Percentiles rank a stretch among this genome's conserved stretches.
phyloP scores from a whole-genome alignment of 768 basidiomycete genomes.

The Termitomyces sp. region DNA sequence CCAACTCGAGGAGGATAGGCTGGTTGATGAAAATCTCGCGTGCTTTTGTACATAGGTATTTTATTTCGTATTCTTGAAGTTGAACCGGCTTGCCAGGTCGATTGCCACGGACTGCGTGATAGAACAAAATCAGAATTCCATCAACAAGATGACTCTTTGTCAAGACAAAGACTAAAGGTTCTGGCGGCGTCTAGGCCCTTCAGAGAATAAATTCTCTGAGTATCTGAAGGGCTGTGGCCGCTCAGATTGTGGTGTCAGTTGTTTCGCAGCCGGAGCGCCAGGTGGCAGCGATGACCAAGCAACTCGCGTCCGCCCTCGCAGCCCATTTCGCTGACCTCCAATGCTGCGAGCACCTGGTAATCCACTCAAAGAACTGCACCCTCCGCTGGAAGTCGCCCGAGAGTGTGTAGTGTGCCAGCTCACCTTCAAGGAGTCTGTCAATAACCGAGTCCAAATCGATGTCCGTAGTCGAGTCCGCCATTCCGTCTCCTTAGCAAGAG shows the following conservation, averaged over 20 bases:
- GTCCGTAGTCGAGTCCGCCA: constrained; percentile 82
- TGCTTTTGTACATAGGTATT: constrained; percentile 97
- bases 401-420: constrained; percentile 25
- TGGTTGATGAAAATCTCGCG: constrained; percentile 99
- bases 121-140: constrained; percentile 13
- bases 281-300: constrained; percentile 10
- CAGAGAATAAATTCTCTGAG: neutral
- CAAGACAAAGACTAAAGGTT: neutral
- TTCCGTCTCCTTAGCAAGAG: constrained; percentile 23
- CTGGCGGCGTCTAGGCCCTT: neutral
- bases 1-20: constrained; percentile 94
- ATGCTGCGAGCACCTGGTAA: neutral
- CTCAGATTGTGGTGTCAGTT: neutral
- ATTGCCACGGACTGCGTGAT: constrained; percentile 84
- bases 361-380: neutral
- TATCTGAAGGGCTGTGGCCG: neutral
- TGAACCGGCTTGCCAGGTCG: constrained; percentile 98
- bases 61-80: constrained; percentile 98
- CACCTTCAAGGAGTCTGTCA: constrained; percentile 96
- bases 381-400: neutral
- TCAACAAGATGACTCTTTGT: constrained; percentile 4
- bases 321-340: neutral
- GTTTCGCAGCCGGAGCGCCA: constrained; percentile 3
- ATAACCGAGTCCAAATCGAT: constrained; percentile 99
- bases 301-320: neutral